A percentile compares a stretch with the other conserved stretches of the same genome.
These are phyloP conservation scores for Scheffersomyces parashehatae DNA, from an alignment of 1,139 yeast genomes.

Conservation along the genomic window DNA sequence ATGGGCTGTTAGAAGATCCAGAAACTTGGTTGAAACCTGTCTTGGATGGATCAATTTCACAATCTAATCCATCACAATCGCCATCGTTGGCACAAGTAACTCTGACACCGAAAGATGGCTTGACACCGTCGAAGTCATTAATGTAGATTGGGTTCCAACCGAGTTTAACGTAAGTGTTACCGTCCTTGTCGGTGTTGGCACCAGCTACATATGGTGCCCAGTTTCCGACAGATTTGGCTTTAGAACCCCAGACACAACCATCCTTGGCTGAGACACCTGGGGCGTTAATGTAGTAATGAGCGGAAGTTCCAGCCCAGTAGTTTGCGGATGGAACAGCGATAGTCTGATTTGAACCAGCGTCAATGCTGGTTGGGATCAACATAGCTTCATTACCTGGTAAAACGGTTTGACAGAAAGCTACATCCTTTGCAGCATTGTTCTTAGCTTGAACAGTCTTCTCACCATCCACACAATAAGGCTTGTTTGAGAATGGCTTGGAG, in stretches of 20 bases:
- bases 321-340: constrained; percentile 85
- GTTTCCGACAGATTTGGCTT: constrained; percentile 69
- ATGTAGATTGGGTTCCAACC: constrained; percentile 90
- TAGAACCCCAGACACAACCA: constrained; percentile 85
- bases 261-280: constrained; percentile 79
- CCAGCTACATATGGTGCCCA: constrained; percentile 96
- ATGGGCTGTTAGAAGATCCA: constrained; percentile 49
- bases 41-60: constrained; percentile 74
- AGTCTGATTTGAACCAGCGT: constrained; percentile 38
- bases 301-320: constrained; percentile 75
- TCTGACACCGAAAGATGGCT: constrained; percentile 71
- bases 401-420: constrained; percentile 90
- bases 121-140: constrained; percentile 54
- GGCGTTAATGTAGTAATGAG: constrained; percentile 83
- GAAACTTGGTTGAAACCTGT: constrained; percentile 57
- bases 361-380: constrained; percentile 79
- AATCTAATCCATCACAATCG: constrained; percentile 71
- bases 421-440: constrained; percentile 53
- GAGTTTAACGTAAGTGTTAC: constrained; percentile 75
- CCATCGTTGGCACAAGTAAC: constrained; percentile 69
- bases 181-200: constrained; percentile 68
- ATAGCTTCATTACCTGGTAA: constrained; percentile 92
- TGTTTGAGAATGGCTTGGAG: constrained; percentile 59
- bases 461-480: constrained; percentile 73
- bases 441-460: constrained; percentile 66